These are phyloP conservation scores for Fusarium sp. DNA, from an alignment of 2,329 filamentous ascomycete genomes.

Conservation along the genomic window DNA sequence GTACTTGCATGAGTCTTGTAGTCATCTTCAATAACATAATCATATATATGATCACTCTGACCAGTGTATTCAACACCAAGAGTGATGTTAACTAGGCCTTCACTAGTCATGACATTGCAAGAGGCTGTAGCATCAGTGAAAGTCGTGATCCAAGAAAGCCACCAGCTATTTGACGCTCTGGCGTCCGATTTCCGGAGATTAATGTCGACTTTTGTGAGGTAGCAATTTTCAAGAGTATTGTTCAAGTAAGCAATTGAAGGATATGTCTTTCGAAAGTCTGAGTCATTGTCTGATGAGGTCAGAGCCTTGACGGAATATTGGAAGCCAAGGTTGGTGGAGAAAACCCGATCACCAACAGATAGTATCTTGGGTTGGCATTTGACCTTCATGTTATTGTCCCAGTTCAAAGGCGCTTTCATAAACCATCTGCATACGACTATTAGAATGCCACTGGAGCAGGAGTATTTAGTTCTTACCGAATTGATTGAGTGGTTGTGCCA, in stretches of 20 bases:
- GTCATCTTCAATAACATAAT: slow-evolving; percentile 18
- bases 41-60: neutral
- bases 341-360: slow-evolving; percentile 22
- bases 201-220: neutral
- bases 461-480: neutral
- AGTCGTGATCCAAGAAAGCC: slow-evolving; percentile 14
- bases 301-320: slow-evolving; percentile 22
- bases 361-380: slow-evolving; percentile 19
- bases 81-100: slow-evolving; percentile 6
- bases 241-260: slow-evolving; percentile 13
- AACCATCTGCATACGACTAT: neutral
- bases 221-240: slow-evolving; percentile 12
- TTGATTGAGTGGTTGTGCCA: neutral
- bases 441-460: neutral
- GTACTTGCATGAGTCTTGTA: slow-evolving; percentile 9
- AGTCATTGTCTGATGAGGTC: neutral
- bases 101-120: neutral
- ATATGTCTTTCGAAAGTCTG: neutral
- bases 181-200: slow-evolving; percentile 5
- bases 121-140: neutral
- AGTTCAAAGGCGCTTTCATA: slow-evolving; percentile 20
- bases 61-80: slow-evolving; percentile 13
- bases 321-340: neutral
- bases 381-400: slow-evolving; percentile 2
- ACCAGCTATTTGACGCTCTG: neutral